Evolutionary conservation across 2,329 filamentous ascomycete species (phyloP).

Genomic region (Alternaria rosae): DNA sequence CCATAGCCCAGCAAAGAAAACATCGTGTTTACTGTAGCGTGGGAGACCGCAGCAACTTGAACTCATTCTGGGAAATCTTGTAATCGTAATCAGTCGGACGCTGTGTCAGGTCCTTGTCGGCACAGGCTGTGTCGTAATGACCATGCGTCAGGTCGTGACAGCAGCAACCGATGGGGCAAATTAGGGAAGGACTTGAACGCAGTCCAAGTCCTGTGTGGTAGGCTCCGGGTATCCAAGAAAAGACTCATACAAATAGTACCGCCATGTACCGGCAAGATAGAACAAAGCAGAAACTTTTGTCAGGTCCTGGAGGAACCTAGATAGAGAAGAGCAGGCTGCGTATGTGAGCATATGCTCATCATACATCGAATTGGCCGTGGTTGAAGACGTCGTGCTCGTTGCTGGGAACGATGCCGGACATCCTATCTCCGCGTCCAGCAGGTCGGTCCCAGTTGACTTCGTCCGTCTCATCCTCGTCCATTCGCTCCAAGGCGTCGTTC

Average conservation of each 20-base stretch:
- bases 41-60: conserved; percentile 9
- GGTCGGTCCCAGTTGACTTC: conserved; percentile 53
- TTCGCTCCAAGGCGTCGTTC: conserved; percentile 52
- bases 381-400: conserved; percentile 59
- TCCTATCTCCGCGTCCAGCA: conserved; percentile 55
- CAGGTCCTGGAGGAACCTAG: conserved; percentile 19
- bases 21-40: conserved; percentile 23
- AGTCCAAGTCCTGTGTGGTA: conserved; percentile 31
- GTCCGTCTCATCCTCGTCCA: conserved; percentile 53
- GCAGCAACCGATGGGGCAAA: conserved; percentile 9
- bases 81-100: conserved; percentile 9
- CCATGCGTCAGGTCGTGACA: conserved; percentile 13
- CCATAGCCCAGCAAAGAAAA: conserved; percentile 27
- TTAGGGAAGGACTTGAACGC: conserved; percentile 24
- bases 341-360: conserved; percentile 21
- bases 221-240: conserved; percentile 42
- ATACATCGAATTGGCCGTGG: conserved; percentile 50
- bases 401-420: conserved; percentile 60
- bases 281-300: conserved; percentile 43
- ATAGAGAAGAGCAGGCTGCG: conserved; percentile 9
- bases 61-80: conserved; percentile 18
- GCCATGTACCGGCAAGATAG: conserved; percentile 25
- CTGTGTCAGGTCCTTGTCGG: conserved; percentile 3
- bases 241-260: conserved; percentile 28
- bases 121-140: not conserved